phyloP scores from a whole-genome alignment of 805 yeast species.

The Candida stauntonica region DNA sequence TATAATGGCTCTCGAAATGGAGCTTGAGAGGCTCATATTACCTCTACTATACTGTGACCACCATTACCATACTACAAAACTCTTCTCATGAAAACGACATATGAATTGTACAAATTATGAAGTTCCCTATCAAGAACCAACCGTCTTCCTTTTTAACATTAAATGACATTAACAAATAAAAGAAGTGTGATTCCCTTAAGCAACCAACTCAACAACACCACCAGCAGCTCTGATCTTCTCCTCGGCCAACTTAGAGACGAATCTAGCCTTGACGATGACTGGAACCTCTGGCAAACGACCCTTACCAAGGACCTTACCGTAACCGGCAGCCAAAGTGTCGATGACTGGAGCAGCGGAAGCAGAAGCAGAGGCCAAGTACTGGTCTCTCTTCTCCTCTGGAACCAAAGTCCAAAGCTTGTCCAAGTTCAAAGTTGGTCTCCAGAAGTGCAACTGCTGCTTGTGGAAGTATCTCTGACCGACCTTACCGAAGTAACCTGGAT shows the following conservation, averaged over 20 bases:
- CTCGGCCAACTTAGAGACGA: conserved; percentile 98
- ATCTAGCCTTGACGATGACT: conserved; percentile 99
- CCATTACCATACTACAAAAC: background rate
- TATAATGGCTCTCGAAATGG: no score
- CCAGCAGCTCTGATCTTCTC: conserved; percentile 99
- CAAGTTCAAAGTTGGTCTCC: conserved; percentile 97
- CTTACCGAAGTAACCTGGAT: conserved; percentile 99
- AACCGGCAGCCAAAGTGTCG: conserved; percentile 98
- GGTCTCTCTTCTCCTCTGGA: conserved; percentile 90
- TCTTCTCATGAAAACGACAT: conserved; percentile 7
- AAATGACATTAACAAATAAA: conserved; percentile 5
- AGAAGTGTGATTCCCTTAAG: conserved; percentile 48
- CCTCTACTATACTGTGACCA: background rate
- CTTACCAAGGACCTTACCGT: conserved; percentile 99
- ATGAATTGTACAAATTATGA: conserved; percentile 13
- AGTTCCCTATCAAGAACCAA: conserved; percentile 10
- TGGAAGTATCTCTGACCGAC: conserved; percentile 99
- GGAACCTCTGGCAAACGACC: conserved; percentile 98
- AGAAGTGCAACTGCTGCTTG: conserved; percentile 89
- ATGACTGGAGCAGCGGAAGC: conserved; percentile 96
- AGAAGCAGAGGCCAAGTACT: conserved; percentile 79
- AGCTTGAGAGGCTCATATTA: no score
- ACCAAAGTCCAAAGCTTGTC: conserved; percentile 98
- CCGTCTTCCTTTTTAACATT: conserved; percentile 5
- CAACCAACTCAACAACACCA: conserved; percentile 99